Percentiles rank a stretch among this genome's conserved stretches.
Conservation (phyloP, 176 grass and related monocot species). For the Avena atlantica region DNA sequence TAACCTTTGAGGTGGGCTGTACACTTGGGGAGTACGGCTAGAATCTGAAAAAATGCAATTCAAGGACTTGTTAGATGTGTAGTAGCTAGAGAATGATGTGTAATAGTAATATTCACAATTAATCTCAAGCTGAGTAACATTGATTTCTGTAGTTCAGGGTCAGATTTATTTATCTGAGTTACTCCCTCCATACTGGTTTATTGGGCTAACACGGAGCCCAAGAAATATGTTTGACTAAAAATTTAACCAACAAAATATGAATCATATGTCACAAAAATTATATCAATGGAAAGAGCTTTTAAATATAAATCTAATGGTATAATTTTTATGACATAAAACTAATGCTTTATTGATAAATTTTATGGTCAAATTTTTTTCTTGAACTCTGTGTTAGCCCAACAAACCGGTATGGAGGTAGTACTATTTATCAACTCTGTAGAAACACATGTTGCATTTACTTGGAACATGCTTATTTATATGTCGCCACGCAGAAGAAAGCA, state of each 20-base stretch:
- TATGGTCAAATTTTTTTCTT: too few relatives aligned
- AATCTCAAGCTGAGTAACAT: not conserved
- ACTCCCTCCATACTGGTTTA: too few relatives aligned
- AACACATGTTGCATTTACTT: conserved; percentile 10
- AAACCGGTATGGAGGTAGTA: too few relatives aligned
- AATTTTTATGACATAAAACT: too few relatives aligned
- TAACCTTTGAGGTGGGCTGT: conserved; percentile 57
- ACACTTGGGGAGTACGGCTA: conserved; percentile 31
- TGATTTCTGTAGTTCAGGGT: not conserved
- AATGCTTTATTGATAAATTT: too few relatives aligned
- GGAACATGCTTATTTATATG: not conserved
- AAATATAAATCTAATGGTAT: too few relatives aligned
- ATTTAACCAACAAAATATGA: too few relatives aligned
- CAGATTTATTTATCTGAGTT: not conserved
- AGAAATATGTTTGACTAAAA: too few relatives aligned
- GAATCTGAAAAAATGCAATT: conserved; percentile 41
- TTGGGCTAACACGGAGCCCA: too few relatives aligned
- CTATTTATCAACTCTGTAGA: not conserved
- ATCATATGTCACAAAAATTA: too few relatives aligned
- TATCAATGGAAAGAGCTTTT: too few relatives aligned
- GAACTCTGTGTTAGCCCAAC: too few relatives aligned
- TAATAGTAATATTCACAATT: not conserved
- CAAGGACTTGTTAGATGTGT: conserved; percentile 16
- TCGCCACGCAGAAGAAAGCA: not conserved
- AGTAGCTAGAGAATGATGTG: not conserved